Evolutionary conservation across 2,329 filamentous ascomycete species (phyloP).

Genomic region (Chaetomium olivaceum): DNA sequence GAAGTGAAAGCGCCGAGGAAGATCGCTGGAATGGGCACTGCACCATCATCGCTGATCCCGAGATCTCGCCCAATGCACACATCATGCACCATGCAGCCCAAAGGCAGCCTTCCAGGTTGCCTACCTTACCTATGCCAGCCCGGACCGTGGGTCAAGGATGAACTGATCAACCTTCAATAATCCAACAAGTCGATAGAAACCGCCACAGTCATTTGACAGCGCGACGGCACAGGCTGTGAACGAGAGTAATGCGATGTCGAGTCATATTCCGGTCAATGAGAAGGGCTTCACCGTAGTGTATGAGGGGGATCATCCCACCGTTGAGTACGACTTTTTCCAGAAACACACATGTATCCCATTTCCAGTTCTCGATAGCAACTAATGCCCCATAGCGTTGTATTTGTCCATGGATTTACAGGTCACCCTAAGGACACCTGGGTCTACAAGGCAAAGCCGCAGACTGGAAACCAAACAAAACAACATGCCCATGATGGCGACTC

Average conservation of each 20-base stretch:
- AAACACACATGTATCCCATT: background rate
- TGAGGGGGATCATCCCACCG: conserved; percentile 4
- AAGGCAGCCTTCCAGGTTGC: background rate
- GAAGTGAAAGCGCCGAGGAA: fast-evolving
- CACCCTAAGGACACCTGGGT: conserved; percentile 32
- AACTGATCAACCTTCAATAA: background rate
- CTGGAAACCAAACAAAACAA: background rate
- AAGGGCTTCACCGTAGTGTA: conserved; percentile 23
- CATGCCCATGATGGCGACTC: background rate
- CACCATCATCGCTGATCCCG: no score
- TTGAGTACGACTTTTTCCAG: conserved; percentile 18
- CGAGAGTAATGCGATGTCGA: conserved; percentile 3
- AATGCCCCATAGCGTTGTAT: conserved; percentile 25
- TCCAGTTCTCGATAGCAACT: background rate
- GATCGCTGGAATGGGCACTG: background rate
- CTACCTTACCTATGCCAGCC: no score
- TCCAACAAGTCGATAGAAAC: background rate
- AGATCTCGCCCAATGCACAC: background rate
- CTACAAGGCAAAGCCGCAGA: conserved; percentile 1
- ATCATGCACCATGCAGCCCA: background rate
- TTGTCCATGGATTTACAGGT: conserved; percentile 34
- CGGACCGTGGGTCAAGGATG: no score
- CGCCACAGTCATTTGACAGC: background rate
- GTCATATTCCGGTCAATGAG: conserved; percentile 19
- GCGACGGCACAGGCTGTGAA: no score